Evolutionary conservation across 176 grass and related monocot genomes (phyloP).

Genomic region (Carex pumila): DNA sequence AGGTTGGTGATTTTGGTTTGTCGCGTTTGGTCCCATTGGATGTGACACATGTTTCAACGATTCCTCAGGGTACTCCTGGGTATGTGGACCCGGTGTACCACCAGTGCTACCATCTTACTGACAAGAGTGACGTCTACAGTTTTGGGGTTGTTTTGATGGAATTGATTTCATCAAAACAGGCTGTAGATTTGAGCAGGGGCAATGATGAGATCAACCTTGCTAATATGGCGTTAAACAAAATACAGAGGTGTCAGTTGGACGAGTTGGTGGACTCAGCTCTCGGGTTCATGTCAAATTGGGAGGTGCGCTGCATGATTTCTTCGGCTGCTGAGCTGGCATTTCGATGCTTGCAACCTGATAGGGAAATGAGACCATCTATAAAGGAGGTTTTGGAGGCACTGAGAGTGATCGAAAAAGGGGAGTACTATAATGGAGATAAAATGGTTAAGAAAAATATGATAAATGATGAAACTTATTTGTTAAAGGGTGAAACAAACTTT

Average conservation of each 20-base stretch:
- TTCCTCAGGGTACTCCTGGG: slow-evolving; percentile 78
- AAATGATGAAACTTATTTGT: too few relatives aligned
- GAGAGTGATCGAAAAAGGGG: slow-evolving; percentile 33
- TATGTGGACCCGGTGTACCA: slow-evolving; percentile 80
- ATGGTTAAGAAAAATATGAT: too few relatives aligned
- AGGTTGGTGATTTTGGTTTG: too few relatives aligned
- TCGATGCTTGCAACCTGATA: slow-evolving; percentile 56
- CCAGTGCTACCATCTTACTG: slow-evolving; percentile 83
- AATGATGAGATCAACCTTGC: slow-evolving; percentile 56
- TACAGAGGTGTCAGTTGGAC: slow-evolving; percentile 47
- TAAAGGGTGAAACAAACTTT: too few relatives aligned
- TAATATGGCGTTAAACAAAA: slow-evolving; percentile 57
- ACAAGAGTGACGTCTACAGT: too few relatives aligned
- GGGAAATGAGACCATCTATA: slow-evolving; percentile 49
- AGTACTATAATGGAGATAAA: neutral
- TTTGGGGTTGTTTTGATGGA: slow-evolving; percentile 27
- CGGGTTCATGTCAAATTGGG: slow-evolving; percentile 19
- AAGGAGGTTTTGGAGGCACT: slow-evolving; percentile 57
- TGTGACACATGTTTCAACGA: slow-evolving; percentile 74
- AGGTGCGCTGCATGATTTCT: slow-evolving; percentile 38
- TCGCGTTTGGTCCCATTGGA: slow-evolving; percentile 55
- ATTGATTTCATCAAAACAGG: slow-evolving; percentile 79
- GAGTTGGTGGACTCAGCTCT: slow-evolving; percentile 64
- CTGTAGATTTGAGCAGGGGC: slow-evolving; percentile 63
- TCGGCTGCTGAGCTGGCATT: slow-evolving; percentile 60